These are phyloP conservation scores for Dactylellina drechsleri DNA, from an alignment of 2,329 filamentous ascomycete species.

Conservation along the genomic window DNA sequence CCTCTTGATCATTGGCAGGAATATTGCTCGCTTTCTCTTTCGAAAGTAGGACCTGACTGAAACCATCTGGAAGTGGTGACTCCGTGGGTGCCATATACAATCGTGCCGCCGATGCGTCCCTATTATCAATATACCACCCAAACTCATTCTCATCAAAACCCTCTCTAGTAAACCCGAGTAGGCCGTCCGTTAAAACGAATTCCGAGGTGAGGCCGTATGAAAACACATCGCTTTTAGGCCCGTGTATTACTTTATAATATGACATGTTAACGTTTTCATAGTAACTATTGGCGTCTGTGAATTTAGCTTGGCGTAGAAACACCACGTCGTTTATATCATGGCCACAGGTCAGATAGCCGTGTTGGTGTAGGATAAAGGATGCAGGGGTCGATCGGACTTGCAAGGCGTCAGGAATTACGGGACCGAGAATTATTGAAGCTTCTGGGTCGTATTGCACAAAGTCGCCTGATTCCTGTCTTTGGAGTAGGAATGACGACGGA, in stretches of 20 bases:
- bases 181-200: constrained; percentile 12
- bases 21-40: constrained; percentile 2
- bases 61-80: constrained; percentile 12
- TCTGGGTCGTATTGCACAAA: constrained; percentile 30
- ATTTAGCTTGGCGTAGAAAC: constrained; percentile 18
- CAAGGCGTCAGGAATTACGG: background rate
- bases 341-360: constrained; percentile 34
- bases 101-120: background rate
- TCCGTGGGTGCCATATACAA: constrained; percentile 29
- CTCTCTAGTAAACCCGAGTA: constrained; percentile 13
- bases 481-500: constrained; percentile 24
- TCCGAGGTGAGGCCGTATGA: constrained; percentile 18
- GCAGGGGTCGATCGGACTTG: constrained; percentile 3
- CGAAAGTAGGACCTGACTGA: constrained; percentile 23
- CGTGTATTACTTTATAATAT: constrained; percentile 35
- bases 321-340: constrained; percentile 25
- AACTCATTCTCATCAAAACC: constrained; percentile 13
- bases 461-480: constrained; percentile 13
- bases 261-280: background rate
- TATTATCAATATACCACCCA: constrained; percentile 21
- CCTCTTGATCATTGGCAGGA: background rate
- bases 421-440: constrained; percentile 18
- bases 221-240: constrained; percentile 22
- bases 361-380: constrained; percentile 16
- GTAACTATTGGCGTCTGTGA: background rate